Conservation (phyloP, 306 rosid genomes). For the Lathyrus aphaca region DNA sequence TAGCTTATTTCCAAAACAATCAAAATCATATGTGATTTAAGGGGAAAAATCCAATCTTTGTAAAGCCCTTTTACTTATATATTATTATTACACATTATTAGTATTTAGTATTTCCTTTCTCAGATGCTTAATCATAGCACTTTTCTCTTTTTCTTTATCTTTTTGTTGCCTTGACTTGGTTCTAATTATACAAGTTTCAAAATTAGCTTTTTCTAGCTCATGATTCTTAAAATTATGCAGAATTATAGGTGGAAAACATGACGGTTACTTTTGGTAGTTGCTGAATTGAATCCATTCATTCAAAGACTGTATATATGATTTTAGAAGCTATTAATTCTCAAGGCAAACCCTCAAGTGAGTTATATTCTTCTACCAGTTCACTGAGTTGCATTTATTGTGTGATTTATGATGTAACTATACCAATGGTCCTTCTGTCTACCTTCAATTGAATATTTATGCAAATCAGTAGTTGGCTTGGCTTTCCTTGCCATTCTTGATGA, state of each 20-base stretch:
- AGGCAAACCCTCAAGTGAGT: slow-evolving; percentile 9
- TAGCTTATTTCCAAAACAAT: slow-evolving; percentile 34
- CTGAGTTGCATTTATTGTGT: slow-evolving; percentile 28
- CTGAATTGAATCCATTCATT: slow-evolving; percentile 10
- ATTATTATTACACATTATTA: slow-evolving; percentile 1
- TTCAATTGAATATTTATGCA: slow-evolving; percentile 34
- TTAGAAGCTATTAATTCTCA: slow-evolving; percentile 10
- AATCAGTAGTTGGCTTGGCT: slow-evolving; percentile 31
- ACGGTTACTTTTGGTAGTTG: slow-evolving; percentile 32
- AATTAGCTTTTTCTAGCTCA: neutral
- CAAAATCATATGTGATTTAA: slow-evolving; percentile 8
- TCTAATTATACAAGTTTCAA: slow-evolving; percentile 20
- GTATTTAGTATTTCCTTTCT: slow-evolving; percentile 32
- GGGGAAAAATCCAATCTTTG: slow-evolving; percentile 3
- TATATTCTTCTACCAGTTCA: neutral
- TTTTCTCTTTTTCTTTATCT: slow-evolving; percentile 4
- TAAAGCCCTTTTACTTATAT: slow-evolving; percentile 1
- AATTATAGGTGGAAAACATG: slow-evolving; percentile 24
- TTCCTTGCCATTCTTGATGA: slow-evolving; percentile 24
- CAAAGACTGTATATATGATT: slow-evolving; percentile 13
- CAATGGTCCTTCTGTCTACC: slow-evolving; percentile 31
- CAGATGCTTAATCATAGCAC: slow-evolving; percentile 16
- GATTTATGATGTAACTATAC: slow-evolving; percentile 37
- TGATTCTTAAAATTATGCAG: slow-evolving; percentile 29
- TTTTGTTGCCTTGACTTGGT: slow-evolving; percentile 35